Evolutionary conservation across 1,284 basidiomycete genomes (phyloP), one percentile per base, ranked within the genome.

Genomic region (Rhodotorula sp.): DNA sequence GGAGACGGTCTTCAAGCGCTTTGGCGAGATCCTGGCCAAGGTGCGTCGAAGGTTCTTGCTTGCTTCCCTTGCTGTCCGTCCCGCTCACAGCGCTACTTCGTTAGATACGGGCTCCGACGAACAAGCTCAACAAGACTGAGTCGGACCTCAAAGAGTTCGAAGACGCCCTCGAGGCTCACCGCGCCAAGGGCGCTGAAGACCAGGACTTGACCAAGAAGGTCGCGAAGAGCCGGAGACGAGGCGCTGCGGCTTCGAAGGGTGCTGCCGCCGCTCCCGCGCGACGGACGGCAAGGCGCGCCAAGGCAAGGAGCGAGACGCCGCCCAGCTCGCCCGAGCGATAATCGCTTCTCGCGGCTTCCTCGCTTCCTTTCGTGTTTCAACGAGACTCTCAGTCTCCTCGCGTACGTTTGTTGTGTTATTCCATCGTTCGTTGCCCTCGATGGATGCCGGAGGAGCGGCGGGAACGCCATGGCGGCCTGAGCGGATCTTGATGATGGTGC

Each of bases 121-220:
- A 93, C 81, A 95, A 94, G 81, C 88, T 87, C n/a, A 85, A 88
- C 64, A 91, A 90, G 79, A 94, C 68, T 30, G 92, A 94, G 76
- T 86, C 88, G 0, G 92, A 95, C 77, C 82, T 95, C 62, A 89
- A 92, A 75, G 92, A 95, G 80, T 95, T 95, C 76, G 92, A 94
- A 52, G 36, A 56, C 54, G 59, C 78, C 91, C 84, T 99, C 11
- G 88, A 90, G 32, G 89, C 92, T 74, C 86, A 90, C 78, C 88
- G 86, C 71, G 84, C 85, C 5, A 91, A 95, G 81, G 95, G 94
- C 5, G 87, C 89, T 74, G 93, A 96, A 80, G 93, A 96, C 71
- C 87, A 93, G 74, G 93, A 88, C 34, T 85, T 97, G 53, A 90
- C 92, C 82, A 90, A 89, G 74, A 86, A 89, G 48, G 91, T 91